These are phyloP conservation scores for Metschnikowia sp. DNA, from an alignment of 805 yeast species.

Conservation along the genomic window DNA sequence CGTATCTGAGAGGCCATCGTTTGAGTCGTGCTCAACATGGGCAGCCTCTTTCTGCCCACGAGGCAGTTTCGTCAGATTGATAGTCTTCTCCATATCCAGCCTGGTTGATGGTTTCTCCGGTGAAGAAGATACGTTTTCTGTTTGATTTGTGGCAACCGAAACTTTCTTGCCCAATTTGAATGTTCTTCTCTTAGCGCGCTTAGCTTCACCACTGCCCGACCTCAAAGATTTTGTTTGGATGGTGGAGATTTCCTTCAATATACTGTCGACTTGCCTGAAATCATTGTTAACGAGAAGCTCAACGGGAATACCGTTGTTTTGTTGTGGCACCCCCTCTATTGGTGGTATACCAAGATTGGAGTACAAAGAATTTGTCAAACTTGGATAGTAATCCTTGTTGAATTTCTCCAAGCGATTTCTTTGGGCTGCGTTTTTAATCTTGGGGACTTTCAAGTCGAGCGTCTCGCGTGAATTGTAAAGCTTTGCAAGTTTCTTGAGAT, in stretches of 20 bases:
- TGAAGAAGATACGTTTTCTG: too few relatives aligned
- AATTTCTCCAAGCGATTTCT: constrained; percentile 48
- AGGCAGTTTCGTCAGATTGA: neutral
- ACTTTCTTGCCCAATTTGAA: constrained; percentile 27
- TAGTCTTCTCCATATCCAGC: too few relatives aligned
- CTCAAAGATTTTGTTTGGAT: constrained; percentile 45
- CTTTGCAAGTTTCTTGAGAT: constrained; percentile 29
- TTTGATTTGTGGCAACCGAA: neutral
- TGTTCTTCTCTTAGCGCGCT: constrained; percentile 42
- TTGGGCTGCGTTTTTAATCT: constrained; percentile 54
- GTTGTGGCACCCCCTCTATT: constrained; percentile 15
- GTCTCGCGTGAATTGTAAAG: constrained; percentile 77
- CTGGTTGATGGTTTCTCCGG: too few relatives aligned
- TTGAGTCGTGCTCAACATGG: neutral
- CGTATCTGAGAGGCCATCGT: constrained; percentile 9
- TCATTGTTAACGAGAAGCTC: constrained; percentile 30
- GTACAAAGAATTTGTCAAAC: constrained; percentile 34
- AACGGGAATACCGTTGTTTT: constrained; percentile 38
- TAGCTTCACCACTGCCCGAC: constrained; percentile 22
- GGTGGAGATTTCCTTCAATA: constrained; percentile 39
- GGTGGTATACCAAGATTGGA: constrained; percentile 33
- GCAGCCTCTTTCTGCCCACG: neutral
- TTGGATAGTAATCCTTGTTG: constrained; percentile 37
- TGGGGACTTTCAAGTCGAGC: constrained; percentile 62
- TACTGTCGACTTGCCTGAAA: constrained; percentile 31